Base-by-base conservation (phyloP, 192 early-diverging fungal genomes). In the Thamnidium elegans region DNA sequence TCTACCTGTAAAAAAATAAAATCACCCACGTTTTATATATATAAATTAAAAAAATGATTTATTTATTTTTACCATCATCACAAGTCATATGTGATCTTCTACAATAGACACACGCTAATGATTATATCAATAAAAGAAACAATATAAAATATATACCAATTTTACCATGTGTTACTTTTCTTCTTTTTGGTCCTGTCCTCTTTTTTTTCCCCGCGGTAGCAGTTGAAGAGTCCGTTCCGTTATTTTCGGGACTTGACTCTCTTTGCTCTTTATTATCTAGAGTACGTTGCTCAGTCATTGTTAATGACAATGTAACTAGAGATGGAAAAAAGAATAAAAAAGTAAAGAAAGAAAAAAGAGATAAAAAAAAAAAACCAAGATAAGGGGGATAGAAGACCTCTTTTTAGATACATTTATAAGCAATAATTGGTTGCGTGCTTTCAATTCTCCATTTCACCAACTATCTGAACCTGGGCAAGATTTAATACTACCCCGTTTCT, bases 71-170 rank as follows among this genome's bases (percentile, higher is more conserved):
- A 87, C 85, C 82, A 72, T 90, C 85, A 67, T 92, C 93, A 75
- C 95, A 98, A 31, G 94, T 94, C 96, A 98, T 98, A 73, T 98
- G 96, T 43, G 89, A 91, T 71, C 94, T 79, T 72, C 94, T 82
- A 79, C 96, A 98, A 69, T 92, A 96, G 20, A 96, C 90, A 68
- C 96, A 98, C 14, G 95, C 95, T 88, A 81, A 52, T 60, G 45
- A 19, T 39, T 39, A 9, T 39, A 39, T 39, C 4, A 39, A 9
- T 39, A 39, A 9, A 1, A 54, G 23, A n/a, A 17, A 10, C 45
- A 21, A 26, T 15, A 17, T 10, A 39, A 8, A n/a, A 14, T 20
- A 30, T 26, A 11, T 45, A 14, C 13, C 17, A 43, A 14, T 36
- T 15, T 45, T 50, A 50, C 61, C 59, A 47, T 46, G 39, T 8